Conservation (phyloP, 2,329 filamentous ascomycete genomes). For the Diaporthe sp. region DNA sequence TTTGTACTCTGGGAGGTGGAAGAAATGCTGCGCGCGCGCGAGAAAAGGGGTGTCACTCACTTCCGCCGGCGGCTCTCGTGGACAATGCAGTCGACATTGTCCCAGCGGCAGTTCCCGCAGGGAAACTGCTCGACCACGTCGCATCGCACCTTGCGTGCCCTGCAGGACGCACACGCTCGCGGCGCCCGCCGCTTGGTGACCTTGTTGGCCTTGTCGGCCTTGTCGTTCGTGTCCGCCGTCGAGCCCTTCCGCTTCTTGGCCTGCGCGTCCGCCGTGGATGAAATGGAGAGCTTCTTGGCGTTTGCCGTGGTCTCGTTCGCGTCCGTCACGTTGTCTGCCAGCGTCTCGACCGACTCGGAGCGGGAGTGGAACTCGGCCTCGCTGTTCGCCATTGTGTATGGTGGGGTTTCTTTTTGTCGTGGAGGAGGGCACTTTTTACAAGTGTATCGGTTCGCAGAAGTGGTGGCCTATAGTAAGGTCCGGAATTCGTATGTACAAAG, state of each 20-base stretch:
- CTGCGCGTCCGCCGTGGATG: background rate
- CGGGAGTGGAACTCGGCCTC: constrained; percentile 9
- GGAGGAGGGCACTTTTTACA: background rate
- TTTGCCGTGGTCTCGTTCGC: background rate
- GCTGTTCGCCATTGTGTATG: constrained; percentile 12
- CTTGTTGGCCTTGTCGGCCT: constrained; percentile 56
- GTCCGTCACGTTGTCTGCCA: constrained; percentile 11
- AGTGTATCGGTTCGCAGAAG: constrained; percentile 9
- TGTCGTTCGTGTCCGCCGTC: constrained; percentile 50
- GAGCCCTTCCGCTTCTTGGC: constrained; percentile 51
- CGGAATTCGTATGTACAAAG: background rate
- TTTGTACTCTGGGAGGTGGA: background rate
- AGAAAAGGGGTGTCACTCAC: constrained; percentile 65
- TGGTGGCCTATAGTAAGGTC: background rate
- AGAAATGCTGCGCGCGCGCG: constrained; percentile 1
- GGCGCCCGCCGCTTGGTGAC: constrained; percentile 86
- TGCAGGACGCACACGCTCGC: constrained; percentile 89
- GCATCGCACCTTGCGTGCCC: constrained; percentile 91
- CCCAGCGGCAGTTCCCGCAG: constrained; percentile 88
- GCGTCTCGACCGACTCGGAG: constrained; percentile 25
- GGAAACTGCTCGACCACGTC: constrained; percentile 92
- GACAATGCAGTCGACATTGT: constrained; percentile 82
- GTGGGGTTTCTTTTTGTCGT: background rate
- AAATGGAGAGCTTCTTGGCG: background rate
- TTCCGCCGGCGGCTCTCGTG: constrained; percentile 88